Evolutionary conservation across 495 filamentous ascomycete species (phyloP), one percentile per base, ranked within the genome.

Genomic region (Achaetomiella virescens): DNA sequence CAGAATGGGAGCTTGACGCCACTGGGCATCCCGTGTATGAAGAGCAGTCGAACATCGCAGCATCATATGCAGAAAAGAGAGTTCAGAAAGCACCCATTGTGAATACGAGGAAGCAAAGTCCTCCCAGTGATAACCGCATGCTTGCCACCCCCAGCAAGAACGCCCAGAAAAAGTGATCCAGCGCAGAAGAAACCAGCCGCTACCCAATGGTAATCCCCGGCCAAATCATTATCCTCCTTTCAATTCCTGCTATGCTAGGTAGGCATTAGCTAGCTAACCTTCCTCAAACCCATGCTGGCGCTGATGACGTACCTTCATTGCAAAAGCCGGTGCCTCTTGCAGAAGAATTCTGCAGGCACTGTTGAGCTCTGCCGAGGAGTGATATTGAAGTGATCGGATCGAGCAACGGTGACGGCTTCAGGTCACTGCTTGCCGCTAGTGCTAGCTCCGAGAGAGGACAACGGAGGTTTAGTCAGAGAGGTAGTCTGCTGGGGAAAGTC

Each of bases 301-400:
- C 8, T 1, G 8, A 22, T 10, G 48, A 33, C 48, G 5, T 51
- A 40, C 48, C 12, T 40, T 51, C 9, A 51, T 10, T 18, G 48
- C 46, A 51, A 27, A 10, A 41, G 49, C 22, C 29, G 24, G 17
- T 53, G 50, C n/a, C 40, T 44, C 42, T 31, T 37, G 14, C 52
- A 12, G 8, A 6, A 54, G 11, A 37, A 20, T 41, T 38, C 29
- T 17, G 40, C 18, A 24, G 31, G 29, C 33, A 31, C 20, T 22
- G 25, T 33, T 12, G 51, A 46, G 22, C 4, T 37, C 3, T 14
- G 21, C 12, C 12, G 11, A 6, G 27, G 9, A 31, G 27, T 31
- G 4, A 18, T 20, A 27, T 18, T 6, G 33, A 21, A 40, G 4
- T 29, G 37, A 17, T 14, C 14, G 22, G 27, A 9, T 9, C 27